Percentiles rank a stretch among this genome's conserved stretches.
Evolutionary conservation across 148 eudicot species (phyloP).

Genomic region (Diospyros lotus): DNA sequence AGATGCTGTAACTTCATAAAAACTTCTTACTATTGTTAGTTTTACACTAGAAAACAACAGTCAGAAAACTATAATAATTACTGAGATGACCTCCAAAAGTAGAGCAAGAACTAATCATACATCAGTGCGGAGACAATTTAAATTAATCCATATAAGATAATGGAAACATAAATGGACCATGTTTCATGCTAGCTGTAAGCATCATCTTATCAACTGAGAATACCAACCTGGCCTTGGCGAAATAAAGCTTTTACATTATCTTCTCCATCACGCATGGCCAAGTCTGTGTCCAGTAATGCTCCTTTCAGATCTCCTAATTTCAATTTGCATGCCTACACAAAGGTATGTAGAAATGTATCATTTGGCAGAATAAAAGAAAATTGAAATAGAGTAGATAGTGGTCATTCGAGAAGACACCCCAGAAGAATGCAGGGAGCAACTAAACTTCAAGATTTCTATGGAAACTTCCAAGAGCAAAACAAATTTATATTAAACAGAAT

Average conservation of each 20-base stretch:
- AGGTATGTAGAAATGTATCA: neutral
- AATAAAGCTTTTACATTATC: constrained; percentile 73
- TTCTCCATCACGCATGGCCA: constrained; percentile 71
- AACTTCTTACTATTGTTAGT: no score
- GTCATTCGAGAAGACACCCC: neutral
- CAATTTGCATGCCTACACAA: constrained; percentile 64
- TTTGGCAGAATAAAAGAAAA: constrained; percentile 3
- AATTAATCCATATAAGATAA: no score
- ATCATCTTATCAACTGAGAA: neutral
- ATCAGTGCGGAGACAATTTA: no score
- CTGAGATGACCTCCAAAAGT: no score
- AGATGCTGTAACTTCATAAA: neutral
- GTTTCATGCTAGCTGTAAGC: neutral
- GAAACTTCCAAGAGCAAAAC: neutral
- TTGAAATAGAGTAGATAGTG: neutral
- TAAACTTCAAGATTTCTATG: neutral
- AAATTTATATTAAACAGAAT: neutral
- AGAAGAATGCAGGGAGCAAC: constrained; percentile 1
- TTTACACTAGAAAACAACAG: no score
- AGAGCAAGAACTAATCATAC: no score
- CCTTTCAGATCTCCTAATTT: constrained; percentile 75
- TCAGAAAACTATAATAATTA: no score
- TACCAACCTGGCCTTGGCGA: constrained; percentile 89
- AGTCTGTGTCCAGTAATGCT: constrained; percentile 69
- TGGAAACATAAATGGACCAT: neutral